Conservation (phyloP, 306 rosid genomes). For the Fragaria iinumae region DNA sequence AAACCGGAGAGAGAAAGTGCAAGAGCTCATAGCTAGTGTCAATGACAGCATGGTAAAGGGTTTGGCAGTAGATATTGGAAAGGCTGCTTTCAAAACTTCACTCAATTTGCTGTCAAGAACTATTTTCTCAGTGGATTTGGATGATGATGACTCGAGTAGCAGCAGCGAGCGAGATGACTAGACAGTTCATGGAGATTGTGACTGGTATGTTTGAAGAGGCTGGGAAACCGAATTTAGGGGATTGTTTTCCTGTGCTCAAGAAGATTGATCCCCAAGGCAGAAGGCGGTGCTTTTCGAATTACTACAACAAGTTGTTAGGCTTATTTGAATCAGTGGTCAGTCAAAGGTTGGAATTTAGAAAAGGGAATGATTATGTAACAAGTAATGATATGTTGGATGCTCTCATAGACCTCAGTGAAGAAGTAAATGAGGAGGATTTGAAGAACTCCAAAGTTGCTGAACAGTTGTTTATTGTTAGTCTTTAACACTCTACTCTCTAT, state of each 20-base stretch:
- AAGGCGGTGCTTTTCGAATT: neutral
- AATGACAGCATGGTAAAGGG: neutral
- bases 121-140: constrained; percentile 26
- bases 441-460: neutral
- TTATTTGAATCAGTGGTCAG: neutral
- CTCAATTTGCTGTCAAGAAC: constrained; percentile 26
- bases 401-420: neutral
- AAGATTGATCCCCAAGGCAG: constrained; percentile 18
- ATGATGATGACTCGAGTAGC: neutral
- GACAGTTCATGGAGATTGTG: constrained; percentile 14
- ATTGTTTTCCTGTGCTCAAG: constrained; percentile 20
- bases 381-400: neutral
- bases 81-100: constrained; percentile 12
- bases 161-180: constrained; percentile 12
- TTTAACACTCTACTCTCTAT: neutral
- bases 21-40: constrained; percentile 14
- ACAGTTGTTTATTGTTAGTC: neutral
- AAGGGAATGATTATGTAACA: neutral
- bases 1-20: constrained; percentile 16
- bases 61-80: constrained; percentile 21
- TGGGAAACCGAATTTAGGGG: constrained; percentile 17
- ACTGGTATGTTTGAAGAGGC: neutral
- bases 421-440: neutral
- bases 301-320: neutral
- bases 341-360: neutral